Base-by-base conservation (phyloP, 176 grass and related monocot species). In the Carex pumila region DNA sequence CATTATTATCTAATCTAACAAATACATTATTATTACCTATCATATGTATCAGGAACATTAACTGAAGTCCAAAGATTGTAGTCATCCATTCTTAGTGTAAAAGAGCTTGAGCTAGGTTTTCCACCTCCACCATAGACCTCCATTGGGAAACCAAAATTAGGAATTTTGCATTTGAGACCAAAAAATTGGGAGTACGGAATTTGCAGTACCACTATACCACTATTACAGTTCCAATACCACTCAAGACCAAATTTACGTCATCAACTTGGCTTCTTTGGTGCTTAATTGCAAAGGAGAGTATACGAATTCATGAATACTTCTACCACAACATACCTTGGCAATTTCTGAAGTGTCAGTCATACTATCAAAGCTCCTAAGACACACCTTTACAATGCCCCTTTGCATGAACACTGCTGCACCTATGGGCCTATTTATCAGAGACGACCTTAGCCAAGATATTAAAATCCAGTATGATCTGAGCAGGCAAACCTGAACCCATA, bases 391-490 rank as follows among this genome's bases (percentile, higher is more conserved):
- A 69, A 90, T 78, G 70, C 91, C 84, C 30, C 88, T 86, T 86
- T 98, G 89, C 86, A 98, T 90, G 87, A 91, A 93, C 11, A 98
- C 88, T 61, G 90, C 93, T 67, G 93, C 96, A 83, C 96, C 95
- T 66, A 98, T 93, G 29, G 96, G 93, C 81, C 93, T 98, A 61
- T 80, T 61, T 62, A 75, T 65, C 21, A 45, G 7, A 55, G 63
- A 77, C 3, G 17, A 45, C 50, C 39, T 57, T 77, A 56, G 73
- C 49, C 14, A 77, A 77, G 73, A 55, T 55, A 32, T 77, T 12
- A 55, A 77, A 77, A 77, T 77, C 21, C 1, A 7, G 12, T 41
- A 41, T 41, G 7, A 81, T 81, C 18, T 81, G 39, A 63, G 32
- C 57, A 81, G 6, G 17, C 57, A 81, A 56, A 61, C 19, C 55